Conservation (phyloP, 306 rosid genomes). For the Vigna mungo region DNA sequence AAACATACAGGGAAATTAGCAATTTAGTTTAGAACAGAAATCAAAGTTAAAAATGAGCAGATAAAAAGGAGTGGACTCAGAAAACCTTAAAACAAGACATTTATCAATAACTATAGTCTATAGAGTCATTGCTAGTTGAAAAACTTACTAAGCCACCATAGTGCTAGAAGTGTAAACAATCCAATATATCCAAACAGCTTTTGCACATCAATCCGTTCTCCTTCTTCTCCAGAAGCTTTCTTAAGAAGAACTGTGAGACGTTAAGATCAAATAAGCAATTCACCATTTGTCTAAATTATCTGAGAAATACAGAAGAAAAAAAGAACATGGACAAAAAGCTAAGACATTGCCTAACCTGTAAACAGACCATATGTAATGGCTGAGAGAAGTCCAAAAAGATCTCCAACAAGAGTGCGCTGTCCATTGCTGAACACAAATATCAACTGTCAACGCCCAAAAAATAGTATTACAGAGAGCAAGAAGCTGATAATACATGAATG, state of each 20-base stretch:
- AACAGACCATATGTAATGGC: slow-evolving; percentile 91
- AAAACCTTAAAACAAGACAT: slow-evolving; percentile 11
- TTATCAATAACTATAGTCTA: slow-evolving; percentile 25
- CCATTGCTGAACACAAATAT: slow-evolving; percentile 76
- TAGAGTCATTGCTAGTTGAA: slow-evolving; percentile 12
- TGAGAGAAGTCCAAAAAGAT: slow-evolving; percentile 92
- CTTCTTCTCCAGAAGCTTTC: slow-evolving; percentile 88
- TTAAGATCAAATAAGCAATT: slow-evolving; percentile 26
- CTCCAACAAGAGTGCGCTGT: slow-evolving; percentile 79
- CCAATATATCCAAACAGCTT: slow-evolving; percentile 99
- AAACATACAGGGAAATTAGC: slow-evolving; percentile 30
- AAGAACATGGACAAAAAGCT: neutral
- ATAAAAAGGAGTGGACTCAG: slow-evolving; percentile 3
- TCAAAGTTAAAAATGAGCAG: slow-evolving; percentile 26
- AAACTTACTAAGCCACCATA: slow-evolving; percentile 96
- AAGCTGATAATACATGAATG: slow-evolving; percentile 34
- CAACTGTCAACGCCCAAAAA: slow-evolving; percentile 57
- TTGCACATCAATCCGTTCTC: slow-evolving; percentile 88
- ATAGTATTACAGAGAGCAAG: slow-evolving; percentile 52
- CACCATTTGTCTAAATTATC: slow-evolving; percentile 33
- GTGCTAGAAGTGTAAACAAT: slow-evolving; percentile 77
- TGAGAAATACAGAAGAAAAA: neutral
- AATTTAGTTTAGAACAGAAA: neutral
- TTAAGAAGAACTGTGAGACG: slow-evolving; percentile 84
- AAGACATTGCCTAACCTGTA: slow-evolving; percentile 67